A percentile compares a stretch with the other conserved stretches of the same genome.
These are phyloP conservation scores for Carex scoparia DNA, from an alignment of 176 grass and related monocot species.

Conservation along the genomic window DNA sequence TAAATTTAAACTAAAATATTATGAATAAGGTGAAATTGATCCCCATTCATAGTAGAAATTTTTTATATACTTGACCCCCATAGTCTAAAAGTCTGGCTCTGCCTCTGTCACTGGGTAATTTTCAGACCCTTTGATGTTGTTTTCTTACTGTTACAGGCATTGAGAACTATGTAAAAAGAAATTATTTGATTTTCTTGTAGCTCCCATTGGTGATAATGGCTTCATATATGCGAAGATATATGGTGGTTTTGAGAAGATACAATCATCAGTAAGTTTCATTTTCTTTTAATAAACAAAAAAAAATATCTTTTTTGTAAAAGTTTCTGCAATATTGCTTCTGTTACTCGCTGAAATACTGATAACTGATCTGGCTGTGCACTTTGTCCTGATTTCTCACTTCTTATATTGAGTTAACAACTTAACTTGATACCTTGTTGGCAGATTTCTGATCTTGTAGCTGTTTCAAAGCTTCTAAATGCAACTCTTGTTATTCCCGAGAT, in stretches of 20 bases:
- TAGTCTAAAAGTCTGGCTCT: too few relatives aligned
- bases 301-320: slow-evolving; percentile 10
- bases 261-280: slow-evolving; percentile 81
- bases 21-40: too few relatives aligned
- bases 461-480: slow-evolving; percentile 93
- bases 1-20: too few relatives aligned
- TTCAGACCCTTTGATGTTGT: slow-evolving; percentile 14
- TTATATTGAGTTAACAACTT: neutral
- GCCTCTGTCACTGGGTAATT: neutral
- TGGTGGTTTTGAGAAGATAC: slow-evolving; percentile 96
- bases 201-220: slow-evolving; percentile 60
- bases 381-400: neutral
- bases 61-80: too few relatives aligned
- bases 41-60: too few relatives aligned
- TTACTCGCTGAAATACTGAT: too few relatives aligned
- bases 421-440: slow-evolving; percentile 45
- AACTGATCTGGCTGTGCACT: too few relatives aligned
- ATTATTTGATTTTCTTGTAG: slow-evolving; percentile 41
- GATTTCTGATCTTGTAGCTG: slow-evolving; percentile 93
- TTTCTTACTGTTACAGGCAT: neutral
- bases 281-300: neutral
- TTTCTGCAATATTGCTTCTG: neutral
- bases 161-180: neutral
- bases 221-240: slow-evolving; percentile 99
- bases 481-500: slow-evolving; percentile 97